Conservation (phyloP, 1,284 basidiomycete genomes). For the Ustilago xerochloae region DNA sequence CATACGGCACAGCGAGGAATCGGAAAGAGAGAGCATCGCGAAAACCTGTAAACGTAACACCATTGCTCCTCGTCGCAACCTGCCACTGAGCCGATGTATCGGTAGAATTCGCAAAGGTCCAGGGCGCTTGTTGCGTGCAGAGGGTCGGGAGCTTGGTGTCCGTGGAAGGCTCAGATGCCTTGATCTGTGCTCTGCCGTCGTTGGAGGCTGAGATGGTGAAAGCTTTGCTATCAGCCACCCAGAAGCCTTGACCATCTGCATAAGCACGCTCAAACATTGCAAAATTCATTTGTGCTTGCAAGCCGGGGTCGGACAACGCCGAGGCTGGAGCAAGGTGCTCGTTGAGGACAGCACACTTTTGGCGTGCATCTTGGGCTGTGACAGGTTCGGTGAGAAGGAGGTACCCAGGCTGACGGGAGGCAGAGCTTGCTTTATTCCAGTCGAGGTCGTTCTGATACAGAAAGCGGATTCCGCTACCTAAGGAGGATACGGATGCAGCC, state of each 20-base stretch:
- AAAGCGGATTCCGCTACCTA: slow-evolving; percentile 34
- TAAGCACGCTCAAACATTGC: slow-evolving; percentile 23
- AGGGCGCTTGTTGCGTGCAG: slow-evolving; percentile 41
- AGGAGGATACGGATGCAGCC: not conserved
- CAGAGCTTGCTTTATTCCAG: slow-evolving; percentile 31
- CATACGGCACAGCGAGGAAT: slow-evolving; percentile 38
- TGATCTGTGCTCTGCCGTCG: not conserved
- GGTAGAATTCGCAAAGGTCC: slow-evolving; percentile 25
- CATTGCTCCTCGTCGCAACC: slow-evolving; percentile 23
- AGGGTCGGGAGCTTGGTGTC: slow-evolving; percentile 21
- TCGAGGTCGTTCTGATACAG: slow-evolving; percentile 59
- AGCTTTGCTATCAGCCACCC: slow-evolving; percentile 14
- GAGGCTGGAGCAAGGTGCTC: slow-evolving; percentile 36
- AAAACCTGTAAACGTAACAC: slow-evolving; percentile 33
- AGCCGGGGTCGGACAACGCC: slow-evolving; percentile 16
- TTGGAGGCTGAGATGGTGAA: not conserved
- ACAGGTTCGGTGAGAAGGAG: slow-evolving; percentile 33
- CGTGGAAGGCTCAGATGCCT: slow-evolving; percentile 1
- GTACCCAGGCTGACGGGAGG: slow-evolving; percentile 43
- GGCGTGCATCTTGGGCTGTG: slow-evolving; percentile 29
- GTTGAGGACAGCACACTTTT: slow-evolving; percentile 32
- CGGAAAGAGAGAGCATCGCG: slow-evolving; percentile 47
- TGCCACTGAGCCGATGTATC: slow-evolving; percentile 30
- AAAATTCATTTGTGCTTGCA: slow-evolving; percentile 39
- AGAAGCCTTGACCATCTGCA: slow-evolving; percentile 20